Percentiles rank a stretch among this genome's conserved stretches.
phyloP scores from a whole-genome alignment of 177 flowering plant species.

The Telopea speciosissima region DNA sequence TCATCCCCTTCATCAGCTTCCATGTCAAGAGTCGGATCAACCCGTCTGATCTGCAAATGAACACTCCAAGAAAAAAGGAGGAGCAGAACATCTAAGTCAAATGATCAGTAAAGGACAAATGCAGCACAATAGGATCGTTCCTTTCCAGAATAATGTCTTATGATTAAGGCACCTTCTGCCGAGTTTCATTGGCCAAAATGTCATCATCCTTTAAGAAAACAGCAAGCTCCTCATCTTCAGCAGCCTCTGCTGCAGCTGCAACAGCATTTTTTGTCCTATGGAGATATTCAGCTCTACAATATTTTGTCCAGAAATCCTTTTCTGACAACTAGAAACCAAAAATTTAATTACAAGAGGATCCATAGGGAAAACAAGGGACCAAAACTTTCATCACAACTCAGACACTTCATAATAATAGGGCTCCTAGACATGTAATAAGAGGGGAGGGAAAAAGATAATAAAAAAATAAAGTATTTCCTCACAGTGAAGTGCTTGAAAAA shows the following conservation, averaged over 20 bases:
- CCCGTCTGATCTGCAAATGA: conserved; percentile 66
- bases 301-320: conserved; percentile 89
- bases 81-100: background rate
- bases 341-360: background rate
- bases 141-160: background rate
- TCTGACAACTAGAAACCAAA: conserved; percentile 62
- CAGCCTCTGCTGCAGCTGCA: conserved; percentile 98
- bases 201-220: conserved; percentile 83
- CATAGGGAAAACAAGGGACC: conserved; percentile 4
- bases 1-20: conserved; percentile 95
- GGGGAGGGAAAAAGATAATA: background rate
- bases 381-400: background rate
- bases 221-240: conserved; percentile 97
- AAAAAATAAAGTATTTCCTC: background rate
- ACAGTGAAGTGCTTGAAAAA: background rate
- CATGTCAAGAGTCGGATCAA: conserved; percentile 95
- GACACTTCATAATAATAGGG: background rate
- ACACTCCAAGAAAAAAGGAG: conserved; percentile 3
- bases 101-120: background rate
- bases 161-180: conserved; percentile 50
- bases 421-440: background rate
- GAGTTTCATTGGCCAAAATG: conserved; percentile 77
- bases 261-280: conserved; percentile 63
- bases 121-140: background rate
- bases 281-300: conserved; percentile 88